Percentiles rank a stretch among this genome's conserved stretches.
Evolutionary conservation across 2,329 filamentous ascomycete genomes (phyloP).

Genomic region (Macroventuria anomochaeta): DNA sequence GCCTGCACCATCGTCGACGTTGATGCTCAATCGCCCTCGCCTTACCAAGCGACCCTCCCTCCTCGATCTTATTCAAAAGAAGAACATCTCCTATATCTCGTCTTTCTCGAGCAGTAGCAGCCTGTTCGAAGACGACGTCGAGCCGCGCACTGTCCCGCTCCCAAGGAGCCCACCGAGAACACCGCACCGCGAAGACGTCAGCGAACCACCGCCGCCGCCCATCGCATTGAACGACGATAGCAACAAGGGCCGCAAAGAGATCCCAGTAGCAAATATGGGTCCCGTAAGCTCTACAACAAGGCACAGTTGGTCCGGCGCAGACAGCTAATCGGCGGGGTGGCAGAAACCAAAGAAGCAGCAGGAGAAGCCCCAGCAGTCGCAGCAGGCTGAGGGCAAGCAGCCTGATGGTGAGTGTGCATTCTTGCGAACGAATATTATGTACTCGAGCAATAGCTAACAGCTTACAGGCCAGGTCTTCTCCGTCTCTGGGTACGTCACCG

Average conservation of each 20-base stretch:
- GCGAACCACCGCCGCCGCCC: constrained; percentile 31
- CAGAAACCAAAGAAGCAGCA: constrained; percentile 46
- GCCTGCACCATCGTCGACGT: constrained; percentile 27
- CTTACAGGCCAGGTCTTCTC: constrained; percentile 69
- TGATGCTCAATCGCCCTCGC: constrained; percentile 64
- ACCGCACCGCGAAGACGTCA: constrained; percentile 37
- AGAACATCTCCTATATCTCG: constrained; percentile 57
- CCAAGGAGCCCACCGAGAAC: constrained; percentile 44
- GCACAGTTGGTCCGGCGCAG: constrained; percentile 7
- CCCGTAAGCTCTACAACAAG: constrained; percentile 40
- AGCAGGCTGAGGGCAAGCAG: constrained; percentile 56
- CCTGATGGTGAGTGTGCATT: constrained; percentile 12
- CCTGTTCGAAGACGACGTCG: constrained; percentile 36
- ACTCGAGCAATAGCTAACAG: constrained; percentile 22
- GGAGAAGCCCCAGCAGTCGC: constrained; percentile 45
- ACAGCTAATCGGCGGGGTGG: constrained; percentile 37
- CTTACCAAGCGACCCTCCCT: constrained; percentile 67
- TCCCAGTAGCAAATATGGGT: constrained; percentile 42
- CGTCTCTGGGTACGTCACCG: constrained; percentile 64
- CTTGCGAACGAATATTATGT: too few species aligned
- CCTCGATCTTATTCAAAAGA: constrained; percentile 64
- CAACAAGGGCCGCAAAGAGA: constrained; percentile 20
- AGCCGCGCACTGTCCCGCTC: constrained; percentile 44
- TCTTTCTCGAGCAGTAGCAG: constrained; percentile 34
- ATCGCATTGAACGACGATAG: constrained; percentile 30